A percentile compares a stretch with the other conserved stretches of the same genome.
Conservation (phyloP, 352 stramenopile species). For the Globisporangium radiosum region DNA sequence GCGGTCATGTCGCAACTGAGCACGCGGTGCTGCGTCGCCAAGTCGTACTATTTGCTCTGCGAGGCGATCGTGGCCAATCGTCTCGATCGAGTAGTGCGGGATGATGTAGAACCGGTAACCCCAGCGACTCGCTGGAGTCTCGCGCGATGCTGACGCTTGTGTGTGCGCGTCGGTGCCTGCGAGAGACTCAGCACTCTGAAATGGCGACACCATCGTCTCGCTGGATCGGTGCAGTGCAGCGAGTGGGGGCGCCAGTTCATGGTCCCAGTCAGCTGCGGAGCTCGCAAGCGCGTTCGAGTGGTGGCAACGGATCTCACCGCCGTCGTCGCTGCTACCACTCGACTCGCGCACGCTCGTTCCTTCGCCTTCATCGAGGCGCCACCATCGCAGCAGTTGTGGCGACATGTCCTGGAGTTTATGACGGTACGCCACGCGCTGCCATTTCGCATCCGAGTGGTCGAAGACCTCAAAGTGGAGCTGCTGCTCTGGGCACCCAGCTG, state of each 20-base stretch:
- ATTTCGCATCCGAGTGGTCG: conserved; percentile 37
- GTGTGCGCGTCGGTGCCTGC: background rate
- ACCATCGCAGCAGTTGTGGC: conserved; percentile 44
- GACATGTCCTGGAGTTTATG: conserved; percentile 54
- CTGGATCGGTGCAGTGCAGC: conserved; percentile 22
- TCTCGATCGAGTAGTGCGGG: conserved; percentile 48
- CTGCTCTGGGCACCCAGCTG: conserved; percentile 14
- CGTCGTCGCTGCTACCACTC: conserved; percentile 23
- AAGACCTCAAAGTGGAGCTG: conserved; percentile 54
- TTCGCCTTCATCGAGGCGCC: conserved; percentile 53
- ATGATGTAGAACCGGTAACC: conserved; percentile 74
- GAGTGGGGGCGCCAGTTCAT: conserved; percentile 14
- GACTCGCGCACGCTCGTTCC: conserved; percentile 33
- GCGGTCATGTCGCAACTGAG: conserved; percentile 38
- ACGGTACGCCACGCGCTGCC: conserved; percentile 50
- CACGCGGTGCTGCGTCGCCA: conserved; percentile 11
- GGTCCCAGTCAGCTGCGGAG: conserved; percentile 4
- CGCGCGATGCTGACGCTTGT: background rate
- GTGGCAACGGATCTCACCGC: background rate
- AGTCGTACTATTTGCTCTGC: conserved; percentile 24
- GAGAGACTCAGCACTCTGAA: conserved; percentile 9
- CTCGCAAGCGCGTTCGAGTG: too few relatives aligned
- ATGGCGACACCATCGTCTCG: conserved; percentile 16
- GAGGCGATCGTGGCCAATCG: conserved; percentile 47
- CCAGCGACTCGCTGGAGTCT: conserved; percentile 21